Evolutionary conservation across 257 asterid species (phyloP), one percentile per base, ranked within the genome.

Genomic region (Nicotiana otophora): DNA sequence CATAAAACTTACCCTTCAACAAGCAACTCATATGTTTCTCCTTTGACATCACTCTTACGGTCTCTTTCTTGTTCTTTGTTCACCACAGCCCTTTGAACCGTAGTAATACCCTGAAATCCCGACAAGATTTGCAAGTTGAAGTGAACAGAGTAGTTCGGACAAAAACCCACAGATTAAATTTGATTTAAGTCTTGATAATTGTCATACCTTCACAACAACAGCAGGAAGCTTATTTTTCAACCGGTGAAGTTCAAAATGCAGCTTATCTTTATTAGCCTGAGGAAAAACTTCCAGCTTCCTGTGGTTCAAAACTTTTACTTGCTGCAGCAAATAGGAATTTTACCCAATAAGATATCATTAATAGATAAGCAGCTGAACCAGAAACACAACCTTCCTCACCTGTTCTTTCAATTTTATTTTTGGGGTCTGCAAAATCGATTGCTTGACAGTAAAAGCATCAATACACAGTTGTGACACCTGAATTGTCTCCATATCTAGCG

Each of bases 51-150:
- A 75, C 17, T 51, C 53, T 75, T 75, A 26, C 80, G 80, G 28
- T 75, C 80, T 51, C 28, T 75, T 51, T 69, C 81, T 68, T 65
- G 84, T 48, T 88, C 87, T 65, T 88, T 93, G 85, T 92, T 92
- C 76, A 95, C 91, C 78, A 95, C 92, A 76, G 90, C 97, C 58
- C 98, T 97, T 82, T 93, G 97, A 82, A 94, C 93, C n/a, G 96
- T 83, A 66, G 72, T 82, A 80, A 96, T 92, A 79, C 99, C 99
- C 99, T 96, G 91, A 62, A 84, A 81, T 72, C 23, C 39, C 79
- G 28, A 72, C 61, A 75, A 51, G 42, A 15, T 75, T 75, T 75
- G 51, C 80, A 75, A 75, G 53, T 75, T 31, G 30, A 75, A 51
- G 26, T 75, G 42, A 51, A 51, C 63, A 28, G 63, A 74, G 39